These are phyloP conservation scores for Phytophthora vignae DNA, from an alignment of 352 stramenopile species.

Conservation along the genomic window DNA sequence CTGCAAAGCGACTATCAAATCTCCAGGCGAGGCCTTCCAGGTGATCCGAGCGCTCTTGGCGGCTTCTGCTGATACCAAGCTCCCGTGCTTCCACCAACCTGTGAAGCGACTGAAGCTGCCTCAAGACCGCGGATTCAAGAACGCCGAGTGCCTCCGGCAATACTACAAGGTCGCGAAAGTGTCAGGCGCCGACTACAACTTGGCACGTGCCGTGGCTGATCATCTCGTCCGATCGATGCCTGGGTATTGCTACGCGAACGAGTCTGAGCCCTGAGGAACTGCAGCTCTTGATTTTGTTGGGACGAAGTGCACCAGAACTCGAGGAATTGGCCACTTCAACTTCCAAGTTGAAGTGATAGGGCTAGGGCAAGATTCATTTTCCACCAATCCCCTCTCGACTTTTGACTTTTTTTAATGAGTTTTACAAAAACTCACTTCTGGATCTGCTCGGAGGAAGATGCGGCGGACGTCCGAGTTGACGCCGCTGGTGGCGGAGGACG, in stretches of 20 bases:
- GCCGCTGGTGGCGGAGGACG: constrained; percentile 28
- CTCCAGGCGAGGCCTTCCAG: not conserved
- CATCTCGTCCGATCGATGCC: too few species aligned
- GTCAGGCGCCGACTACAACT: not conserved
- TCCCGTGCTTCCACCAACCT: not conserved
- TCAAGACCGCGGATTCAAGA: not conserved
- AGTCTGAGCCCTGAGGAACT: too few species aligned
- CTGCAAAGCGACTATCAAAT: not conserved
- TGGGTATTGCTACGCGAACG: too few species aligned
- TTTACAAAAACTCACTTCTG: not conserved
- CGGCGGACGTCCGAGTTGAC: constrained; percentile 41
- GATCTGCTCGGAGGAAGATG: constrained; percentile 21
- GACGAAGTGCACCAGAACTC: not conserved
- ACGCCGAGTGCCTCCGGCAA: not conserved
- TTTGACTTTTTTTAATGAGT: not conserved
- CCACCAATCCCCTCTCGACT: not conserved
- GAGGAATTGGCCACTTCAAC: not conserved
- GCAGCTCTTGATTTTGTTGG: not conserved
- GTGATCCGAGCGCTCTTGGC: not conserved
- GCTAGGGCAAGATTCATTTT: not conserved
- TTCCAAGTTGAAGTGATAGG: constrained; percentile 7
- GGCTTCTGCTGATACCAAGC: not conserved
- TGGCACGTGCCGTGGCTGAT: not conserved
- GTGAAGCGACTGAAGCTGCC: not conserved
- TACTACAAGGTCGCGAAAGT: not conserved